These are phyloP conservation scores for Raddia distichophylla DNA, from an alignment of 176 grass and related monocot species.

Conservation along the genomic window DNA sequence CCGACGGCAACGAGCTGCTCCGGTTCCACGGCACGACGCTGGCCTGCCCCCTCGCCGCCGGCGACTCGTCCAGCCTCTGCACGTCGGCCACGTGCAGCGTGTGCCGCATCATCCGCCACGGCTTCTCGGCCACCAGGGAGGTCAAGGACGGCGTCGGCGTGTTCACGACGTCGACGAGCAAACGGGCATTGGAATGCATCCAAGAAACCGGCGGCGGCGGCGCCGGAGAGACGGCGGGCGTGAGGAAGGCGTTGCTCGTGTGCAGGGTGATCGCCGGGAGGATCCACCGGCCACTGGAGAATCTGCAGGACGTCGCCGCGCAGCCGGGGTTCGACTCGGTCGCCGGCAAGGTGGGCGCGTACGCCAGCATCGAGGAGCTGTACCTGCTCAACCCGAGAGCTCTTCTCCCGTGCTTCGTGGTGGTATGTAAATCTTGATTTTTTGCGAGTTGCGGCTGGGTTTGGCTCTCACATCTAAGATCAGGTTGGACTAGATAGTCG, in stretches of 20 bases:
- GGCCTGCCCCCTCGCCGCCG: conserved; percentile 60
- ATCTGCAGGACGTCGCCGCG: conserved; percentile 43
- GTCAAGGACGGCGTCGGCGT: conserved; percentile 55
- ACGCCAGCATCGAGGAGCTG: conserved; percentile 60
- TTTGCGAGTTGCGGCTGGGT: not conserved
- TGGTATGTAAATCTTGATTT: conserved; percentile 65
- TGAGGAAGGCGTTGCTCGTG: conserved; percentile 58
- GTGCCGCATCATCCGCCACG: conserved; percentile 68
- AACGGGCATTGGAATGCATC: conserved; percentile 58
- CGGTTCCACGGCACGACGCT: conserved; percentile 70
- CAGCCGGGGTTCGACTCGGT: conserved; percentile 78
- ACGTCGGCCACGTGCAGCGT: conserved; percentile 56
- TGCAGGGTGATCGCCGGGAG: conserved; percentile 82
- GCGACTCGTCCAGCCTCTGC: conserved; percentile 56
- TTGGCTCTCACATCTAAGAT: not conserved
- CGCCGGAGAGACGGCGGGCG: not conserved
- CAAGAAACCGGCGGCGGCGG: not conserved
- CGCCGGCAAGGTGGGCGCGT: conserved; percentile 58
- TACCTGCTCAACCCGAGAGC: conserved; percentile 70
- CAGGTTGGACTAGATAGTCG: not conserved
- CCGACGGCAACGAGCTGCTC: conserved; percentile 88
- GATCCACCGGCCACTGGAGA: conserved; percentile 70
- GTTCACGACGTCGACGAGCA: conserved; percentile 71
- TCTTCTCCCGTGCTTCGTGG: conserved; percentile 80
- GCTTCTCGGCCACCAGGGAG: conserved; percentile 64